Evolutionary conservation across 2,329 filamentous ascomycete species (phyloP), one percentile per base, ranked within the genome.

Genomic region (Beauveria sp.): DNA sequence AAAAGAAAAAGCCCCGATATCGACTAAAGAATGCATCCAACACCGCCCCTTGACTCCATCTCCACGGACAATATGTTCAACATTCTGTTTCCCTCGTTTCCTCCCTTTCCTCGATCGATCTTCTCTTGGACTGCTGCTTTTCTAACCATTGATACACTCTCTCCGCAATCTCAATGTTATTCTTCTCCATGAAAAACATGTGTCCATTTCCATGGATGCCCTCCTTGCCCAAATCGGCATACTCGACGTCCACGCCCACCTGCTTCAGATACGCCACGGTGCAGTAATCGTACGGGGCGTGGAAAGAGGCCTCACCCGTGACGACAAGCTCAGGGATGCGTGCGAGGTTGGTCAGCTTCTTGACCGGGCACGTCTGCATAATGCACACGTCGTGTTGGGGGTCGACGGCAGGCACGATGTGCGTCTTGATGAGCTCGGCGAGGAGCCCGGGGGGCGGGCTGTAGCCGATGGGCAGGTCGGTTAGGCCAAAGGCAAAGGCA

Each of bases 271-370:
- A 83, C 43, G 70, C 67, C n/a, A 80, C 76, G 2, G 77, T 81
- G 64, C 79, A 83, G 65, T 81, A 76, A 62, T 84, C 81, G 65
- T 83, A 83, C 22, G 74, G 71, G 16, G 75, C 73, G 69, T 84
- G 80, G 52, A 77, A 81, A 30, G 76, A 78, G 9, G 80, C 78
- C 65, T 83, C 78, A 14, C 73, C 71, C 0, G 78, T 81, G 24
- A 80, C 68, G 18, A 81, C 68, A 16, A 83, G 68, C 6, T 78
- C 74, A 0, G 78, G 79, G 9, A 82, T 72, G 20, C 71, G 70
- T 5, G 66, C 67, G 14, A 84, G 67, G 60, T 82, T 81, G 2
- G 67, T 70, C 56, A 84, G 66, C 64, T 73, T 69, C 59, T 73
- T 73, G 9, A 65, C 70, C 3, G 70, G 69, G 54, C 64, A 58